Percentiles rank a stretch among this genome's conserved stretches.
Conservation (phyloP, 768 basidiomycete species). For the Xerocomus spinulosus region DNA sequence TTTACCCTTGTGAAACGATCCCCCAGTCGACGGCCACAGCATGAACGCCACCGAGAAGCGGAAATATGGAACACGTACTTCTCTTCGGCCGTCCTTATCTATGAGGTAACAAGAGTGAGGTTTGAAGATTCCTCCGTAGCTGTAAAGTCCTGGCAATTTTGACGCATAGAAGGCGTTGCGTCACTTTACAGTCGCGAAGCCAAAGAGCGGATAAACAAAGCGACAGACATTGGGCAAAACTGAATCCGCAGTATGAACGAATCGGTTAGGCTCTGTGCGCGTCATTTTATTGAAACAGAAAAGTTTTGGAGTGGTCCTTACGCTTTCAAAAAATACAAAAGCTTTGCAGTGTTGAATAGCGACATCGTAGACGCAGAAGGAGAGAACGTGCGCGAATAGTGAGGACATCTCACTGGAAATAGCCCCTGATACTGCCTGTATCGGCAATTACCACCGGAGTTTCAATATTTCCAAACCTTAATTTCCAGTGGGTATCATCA, state of each 20-base stretch:
- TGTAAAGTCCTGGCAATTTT: conserved; percentile 49
- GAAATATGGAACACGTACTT: conserved; percentile 48
- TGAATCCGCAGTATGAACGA: conserved; percentile 58
- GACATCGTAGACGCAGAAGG: conserved; percentile 22
- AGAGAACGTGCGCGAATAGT: conserved; percentile 18
- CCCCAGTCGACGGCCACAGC: conserved; percentile 66
- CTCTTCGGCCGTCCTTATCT: conserved; percentile 80
- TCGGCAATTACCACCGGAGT: conserved; percentile 28
- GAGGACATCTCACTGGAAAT: conserved; percentile 7
- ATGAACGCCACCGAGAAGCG: conserved; percentile 7
- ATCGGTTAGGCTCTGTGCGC: conserved; percentile 62
- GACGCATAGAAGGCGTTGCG: conserved; percentile 11
- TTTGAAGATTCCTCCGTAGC: no score
- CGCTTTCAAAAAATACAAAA: conserved; percentile 36
- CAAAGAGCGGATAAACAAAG: neutral
- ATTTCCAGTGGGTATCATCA: conserved; percentile 49
- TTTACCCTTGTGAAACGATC: conserved; percentile 93
- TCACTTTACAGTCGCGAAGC: conserved; percentile 37
- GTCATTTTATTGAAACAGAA: no score
- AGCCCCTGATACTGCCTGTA: neutral
- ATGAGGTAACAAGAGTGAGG: conserved; percentile 93
- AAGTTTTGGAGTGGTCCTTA: no score
- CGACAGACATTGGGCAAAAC: conserved; percentile 50
- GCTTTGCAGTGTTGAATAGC: conserved; percentile 32
- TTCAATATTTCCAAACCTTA: conserved; percentile 33